Conservation (phyloP, 805 yeast species). For the Blastobotrys robertii region DNA sequence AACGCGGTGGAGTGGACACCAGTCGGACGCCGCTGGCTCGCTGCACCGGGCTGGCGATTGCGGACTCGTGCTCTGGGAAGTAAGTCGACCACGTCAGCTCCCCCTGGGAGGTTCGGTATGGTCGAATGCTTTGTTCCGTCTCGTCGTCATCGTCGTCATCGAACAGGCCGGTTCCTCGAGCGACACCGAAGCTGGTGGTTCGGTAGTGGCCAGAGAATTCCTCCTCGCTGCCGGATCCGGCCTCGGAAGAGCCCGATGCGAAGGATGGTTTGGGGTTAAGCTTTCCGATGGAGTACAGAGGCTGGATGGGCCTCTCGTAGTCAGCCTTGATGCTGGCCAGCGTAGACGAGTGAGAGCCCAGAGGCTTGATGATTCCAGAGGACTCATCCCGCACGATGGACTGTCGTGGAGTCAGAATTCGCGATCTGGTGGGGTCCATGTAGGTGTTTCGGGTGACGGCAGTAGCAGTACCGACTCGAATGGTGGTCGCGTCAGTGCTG, state of each 20-base stretch:
- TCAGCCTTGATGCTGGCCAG: background rate
- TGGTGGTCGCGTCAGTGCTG: constrained; percentile 2
- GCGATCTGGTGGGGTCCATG: constrained; percentile 20
- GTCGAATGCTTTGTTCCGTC: constrained; percentile 19
- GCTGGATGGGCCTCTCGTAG: no score
- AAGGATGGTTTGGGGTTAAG: background rate
- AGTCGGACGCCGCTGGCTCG: constrained; percentile 1
- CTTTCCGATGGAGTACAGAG: no score
- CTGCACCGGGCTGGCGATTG: background rate
- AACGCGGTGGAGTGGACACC: background rate
- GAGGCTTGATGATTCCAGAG: constrained; percentile 23
- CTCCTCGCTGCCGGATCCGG: constrained; percentile 1
- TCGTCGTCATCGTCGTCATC: constrained; percentile 15
- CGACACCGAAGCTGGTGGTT: constrained; percentile 24
- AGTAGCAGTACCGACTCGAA: constrained; percentile 2
- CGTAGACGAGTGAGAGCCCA: constrained; percentile 27
- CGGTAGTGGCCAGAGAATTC: constrained; percentile 22
- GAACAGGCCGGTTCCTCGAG: background rate
- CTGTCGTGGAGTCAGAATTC: constrained; percentile 18
- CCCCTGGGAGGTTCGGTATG: constrained; percentile 27
- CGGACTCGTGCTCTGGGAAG: no score
- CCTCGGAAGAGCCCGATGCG: constrained; percentile 1
- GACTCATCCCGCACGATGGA: constrained; percentile 25
- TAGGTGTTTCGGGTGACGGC: constrained; percentile 12
- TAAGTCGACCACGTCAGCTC: constrained; percentile 21